Percentiles rank a stretch among this genome's conserved stretches.
Conservation (phyloP, 2,329 filamentous ascomycete species). For the Alternaria solani region DNA sequence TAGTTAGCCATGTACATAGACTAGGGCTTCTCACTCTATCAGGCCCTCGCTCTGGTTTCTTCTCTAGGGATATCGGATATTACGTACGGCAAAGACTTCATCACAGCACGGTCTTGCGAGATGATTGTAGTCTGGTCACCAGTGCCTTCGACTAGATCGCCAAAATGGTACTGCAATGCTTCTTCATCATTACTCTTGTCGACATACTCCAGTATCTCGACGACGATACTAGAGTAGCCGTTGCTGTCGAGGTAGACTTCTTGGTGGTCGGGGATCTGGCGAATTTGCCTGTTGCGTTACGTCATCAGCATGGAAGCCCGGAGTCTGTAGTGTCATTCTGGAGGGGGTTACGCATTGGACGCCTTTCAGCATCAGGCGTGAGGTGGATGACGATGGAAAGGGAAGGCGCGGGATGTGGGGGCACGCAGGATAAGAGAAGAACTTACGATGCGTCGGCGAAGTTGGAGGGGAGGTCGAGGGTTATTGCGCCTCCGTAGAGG, state of each 20-base stretch:
- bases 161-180: slow-evolving; percentile 64
- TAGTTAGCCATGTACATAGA: slow-evolving; percentile 4
- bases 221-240: slow-evolving; percentile 85
- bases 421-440: slow-evolving; percentile 7
- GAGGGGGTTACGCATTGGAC: background rate
- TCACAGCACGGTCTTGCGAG: slow-evolving; percentile 32
- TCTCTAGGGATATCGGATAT: background rate
- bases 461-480: slow-evolving; percentile 70
- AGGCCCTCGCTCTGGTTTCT: background rate
- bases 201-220: slow-evolving; percentile 89
- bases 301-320: slow-evolving; percentile 5
- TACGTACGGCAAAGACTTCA: slow-evolving; percentile 52
- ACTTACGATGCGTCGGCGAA: slow-evolving; percentile 78
- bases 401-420: slow-evolving; percentile 14
- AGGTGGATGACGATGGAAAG: slow-evolving; percentile 10
- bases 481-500: slow-evolving; percentile 77
- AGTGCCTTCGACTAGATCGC: slow-evolving; percentile 54
- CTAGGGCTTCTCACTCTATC: background rate
- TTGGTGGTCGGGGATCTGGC: slow-evolving; percentile 84
- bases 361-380: background rate
- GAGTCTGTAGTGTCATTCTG: background rate
- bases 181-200: slow-evolving; percentile 72
- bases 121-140: slow-evolving; percentile 50
- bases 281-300: slow-evolving; percentile 64
- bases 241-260: slow-evolving; percentile 88